Conservation (phyloP, 2,329 filamentous ascomycete genomes). For the Meredithiella fracta region DNA sequence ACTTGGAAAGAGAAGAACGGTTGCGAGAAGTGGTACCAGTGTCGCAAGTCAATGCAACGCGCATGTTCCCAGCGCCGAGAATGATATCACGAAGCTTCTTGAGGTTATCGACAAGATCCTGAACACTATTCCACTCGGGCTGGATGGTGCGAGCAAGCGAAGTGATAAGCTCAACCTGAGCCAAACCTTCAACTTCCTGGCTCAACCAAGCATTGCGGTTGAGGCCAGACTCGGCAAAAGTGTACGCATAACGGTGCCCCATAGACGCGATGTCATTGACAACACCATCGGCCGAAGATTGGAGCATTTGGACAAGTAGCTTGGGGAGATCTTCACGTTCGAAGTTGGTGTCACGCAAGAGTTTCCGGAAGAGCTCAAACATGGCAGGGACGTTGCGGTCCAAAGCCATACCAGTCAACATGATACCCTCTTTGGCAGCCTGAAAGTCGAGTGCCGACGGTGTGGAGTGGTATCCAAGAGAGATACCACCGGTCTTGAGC, state of each 20-base stretch:
- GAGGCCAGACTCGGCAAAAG: slow-evolving; percentile 66
- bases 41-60: slow-evolving; percentile 75
- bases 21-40: slow-evolving; percentile 55
- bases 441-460: slow-evolving; percentile 58
- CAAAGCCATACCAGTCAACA: slow-evolving; percentile 71
- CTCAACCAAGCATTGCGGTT: slow-evolving; percentile 53
- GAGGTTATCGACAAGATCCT: slow-evolving; percentile 64
- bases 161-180: slow-evolving; percentile 73
- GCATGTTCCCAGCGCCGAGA: slow-evolving; percentile 51
- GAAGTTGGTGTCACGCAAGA: slow-evolving; percentile 81
- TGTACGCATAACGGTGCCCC: slow-evolving; percentile 73
- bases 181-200: slow-evolving; percentile 79
- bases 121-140: slow-evolving; percentile 49
- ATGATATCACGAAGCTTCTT: slow-evolving; percentile 71
- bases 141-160: slow-evolving; percentile 49
- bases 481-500: slow-evolving; percentile 83
- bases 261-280: slow-evolving; percentile 83
- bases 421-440: slow-evolving; percentile 61
- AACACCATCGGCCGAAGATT: slow-evolving; percentile 73
- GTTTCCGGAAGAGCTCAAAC: slow-evolving; percentile 66
- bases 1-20: slow-evolving; percentile 50
- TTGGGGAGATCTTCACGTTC: slow-evolving; percentile 63
- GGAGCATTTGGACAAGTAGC: slow-evolving; percentile 72
- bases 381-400: slow-evolving; percentile 83
- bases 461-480: slow-evolving; percentile 67